Conservation (phyloP, 352 stramenopile species). For the Phytopythium cucurbitacearum region DNA sequence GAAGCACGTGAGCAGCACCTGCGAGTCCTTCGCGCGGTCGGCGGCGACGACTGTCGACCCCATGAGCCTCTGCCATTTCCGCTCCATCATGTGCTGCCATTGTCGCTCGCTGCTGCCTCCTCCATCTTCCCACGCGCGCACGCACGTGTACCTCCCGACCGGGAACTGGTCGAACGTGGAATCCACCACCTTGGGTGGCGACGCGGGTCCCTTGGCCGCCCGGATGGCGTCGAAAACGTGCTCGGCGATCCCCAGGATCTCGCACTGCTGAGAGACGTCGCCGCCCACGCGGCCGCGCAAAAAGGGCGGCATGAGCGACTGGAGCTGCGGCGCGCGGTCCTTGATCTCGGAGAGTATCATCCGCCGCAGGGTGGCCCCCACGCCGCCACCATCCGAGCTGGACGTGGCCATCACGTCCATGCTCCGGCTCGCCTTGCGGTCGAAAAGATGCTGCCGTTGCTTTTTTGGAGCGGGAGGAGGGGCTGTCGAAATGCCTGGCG, state of each 20-base stretch:
- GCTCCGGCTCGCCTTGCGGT: no score
- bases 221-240: constrained; percentile 2
- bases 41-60: constrained; percentile 22
- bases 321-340: constrained; percentile 1
- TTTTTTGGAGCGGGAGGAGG: no score
- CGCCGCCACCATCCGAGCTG: neutral
- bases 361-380: neutral
- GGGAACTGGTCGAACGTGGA: constrained; percentile 23
- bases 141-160: constrained; percentile 15
- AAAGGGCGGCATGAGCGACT: constrained; percentile 1
- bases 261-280: constrained; percentile 1
- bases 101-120: constrained; percentile 3
- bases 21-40: constrained; percentile 6
- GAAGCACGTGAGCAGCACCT: constrained; percentile 36
- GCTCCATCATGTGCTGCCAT: constrained; percentile 5
- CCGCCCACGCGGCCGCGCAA: neutral
- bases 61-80: constrained; percentile 12
- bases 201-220: neutral
- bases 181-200: no score
- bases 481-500: neutral
- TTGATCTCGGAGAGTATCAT: constrained; percentile 3
- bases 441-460: no score
- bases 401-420: constrained; percentile 8
- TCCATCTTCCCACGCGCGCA: constrained; percentile 7
- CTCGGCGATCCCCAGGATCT: constrained; percentile 3